Evolutionary conservation across 805 yeast genomes (phyloP), one percentile per base, ranked within the genome.

Genomic region (Saturnispora quitensis): DNA sequence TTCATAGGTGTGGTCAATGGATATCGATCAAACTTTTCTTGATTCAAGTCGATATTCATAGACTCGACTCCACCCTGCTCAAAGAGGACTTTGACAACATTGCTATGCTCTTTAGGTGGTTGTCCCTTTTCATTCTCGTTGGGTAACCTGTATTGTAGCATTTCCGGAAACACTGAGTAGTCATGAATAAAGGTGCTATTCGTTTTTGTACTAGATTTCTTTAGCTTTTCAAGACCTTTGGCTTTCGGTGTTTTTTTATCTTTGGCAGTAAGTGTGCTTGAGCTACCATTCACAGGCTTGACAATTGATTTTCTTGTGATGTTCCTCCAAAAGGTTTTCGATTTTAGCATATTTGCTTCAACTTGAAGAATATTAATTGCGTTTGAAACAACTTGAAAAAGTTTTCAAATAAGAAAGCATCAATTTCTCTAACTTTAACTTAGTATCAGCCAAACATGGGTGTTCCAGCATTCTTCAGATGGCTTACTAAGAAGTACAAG

Each of bases 381-480:
- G 28, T 38, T 13, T 22, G 36, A 47, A 25, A 12, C 17, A 17
- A 13, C 12, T 8, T 13, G 22, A 18, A 50, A 48, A 48, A 48
- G 35, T 48, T 48, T 48, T 48, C 50, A 48, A 38, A 10, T 13
- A n/a, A 9, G 5, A 38, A 18, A 38, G 15, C 31, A 31, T 35
- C 18, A 17, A 22, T 18, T 27, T 48, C 28, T 42, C 25, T 20
- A 40, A 25, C 18, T 38, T 35, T n/a, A 24, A 43, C 42, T 9
- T 18, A 42, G 5, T 7, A 27, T 15, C 15, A 9, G 40, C 22
- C 17, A n/a, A 44, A 24, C 33, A 86, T 86, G 93, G 96, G 99
- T 74, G 99, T 93, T 58, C 99, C 99, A 56, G 97, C 99, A 22
- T 82, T 93, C 62, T 93, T 89, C 70, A 78, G 99, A 72, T 93